Percentiles rank a stretch among this genome's conserved stretches.
Conservation (phyloP, 2,329 filamentous ascomycete genomes). For the Ophiostoma piceae region DNA sequence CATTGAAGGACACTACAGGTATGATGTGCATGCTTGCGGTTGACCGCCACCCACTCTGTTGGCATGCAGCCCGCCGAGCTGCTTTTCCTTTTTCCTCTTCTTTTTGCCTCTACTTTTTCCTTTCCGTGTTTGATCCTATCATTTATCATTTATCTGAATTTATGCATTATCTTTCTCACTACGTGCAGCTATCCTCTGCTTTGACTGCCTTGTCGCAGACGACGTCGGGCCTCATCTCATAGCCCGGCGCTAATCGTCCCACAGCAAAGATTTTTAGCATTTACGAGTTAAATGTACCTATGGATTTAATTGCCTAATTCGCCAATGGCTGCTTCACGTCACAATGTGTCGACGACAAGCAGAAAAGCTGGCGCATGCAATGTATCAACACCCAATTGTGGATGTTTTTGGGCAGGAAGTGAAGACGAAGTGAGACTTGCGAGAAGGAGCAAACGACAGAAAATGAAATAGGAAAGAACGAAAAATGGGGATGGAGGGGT, state of each 20-base stretch:
- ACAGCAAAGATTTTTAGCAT: conserved; percentile 10
- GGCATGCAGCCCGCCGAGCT: not conserved
- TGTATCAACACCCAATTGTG: conserved; percentile 24
- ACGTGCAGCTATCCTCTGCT: not conserved
- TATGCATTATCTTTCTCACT: not conserved
- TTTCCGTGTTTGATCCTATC: not conserved
- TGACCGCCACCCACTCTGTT: conserved; percentile 1
- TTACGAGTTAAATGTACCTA: not conserved
- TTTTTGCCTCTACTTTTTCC: not conserved
- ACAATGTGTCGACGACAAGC: not conserved
- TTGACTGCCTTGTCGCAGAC: not conserved
- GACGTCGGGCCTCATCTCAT: conserved; percentile 6
- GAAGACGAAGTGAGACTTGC: not conserved
- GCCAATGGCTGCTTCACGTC: conserved; percentile 5
- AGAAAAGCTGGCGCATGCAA: conserved; percentile 12
- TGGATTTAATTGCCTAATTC: not conserved
- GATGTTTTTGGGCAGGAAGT: conserved; percentile 17
- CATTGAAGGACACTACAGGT: not conserved
- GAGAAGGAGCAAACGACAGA: not conserved
- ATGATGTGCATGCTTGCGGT: conserved; percentile 9
- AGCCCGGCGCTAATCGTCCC: conserved; percentile 13
- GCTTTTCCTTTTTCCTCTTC: not conserved
- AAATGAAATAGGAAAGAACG: not conserved
- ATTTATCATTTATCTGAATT: not conserved
- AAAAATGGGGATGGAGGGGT: conserved; percentile 9